Evolutionary conservation across 768 basidiomycete species (phyloP).

Genomic region (Dioszegia hungarica): DNA sequence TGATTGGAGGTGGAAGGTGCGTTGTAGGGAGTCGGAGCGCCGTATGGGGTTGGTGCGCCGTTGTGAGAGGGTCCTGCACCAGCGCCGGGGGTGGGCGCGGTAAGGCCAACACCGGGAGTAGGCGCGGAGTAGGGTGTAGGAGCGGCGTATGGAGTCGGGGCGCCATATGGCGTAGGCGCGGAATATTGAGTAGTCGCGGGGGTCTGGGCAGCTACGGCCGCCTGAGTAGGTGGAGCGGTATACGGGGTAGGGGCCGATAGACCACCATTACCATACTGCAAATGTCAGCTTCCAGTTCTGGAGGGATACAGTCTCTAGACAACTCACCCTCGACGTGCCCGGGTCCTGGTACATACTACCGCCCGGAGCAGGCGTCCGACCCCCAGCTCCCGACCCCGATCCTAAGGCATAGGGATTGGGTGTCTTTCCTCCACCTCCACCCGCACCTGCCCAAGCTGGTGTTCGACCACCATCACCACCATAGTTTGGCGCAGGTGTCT

Average conservation of each 20-base stretch:
- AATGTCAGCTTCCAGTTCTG: not conserved
- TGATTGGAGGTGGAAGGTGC: conserved; percentile 11
- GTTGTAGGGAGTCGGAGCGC: conserved; percentile 39
- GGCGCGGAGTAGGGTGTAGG: conserved; percentile 9
- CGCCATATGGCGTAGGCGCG: conserved; percentile 43
- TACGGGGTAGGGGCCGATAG: conserved; percentile 42
- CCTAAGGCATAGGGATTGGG: conserved; percentile 14
- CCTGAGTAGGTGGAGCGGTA: conserved; percentile 29
- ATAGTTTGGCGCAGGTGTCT: conserved; percentile 23
- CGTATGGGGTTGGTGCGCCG: conserved; percentile 44
- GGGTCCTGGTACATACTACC: conserved; percentile 13
- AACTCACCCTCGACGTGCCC: conserved; percentile 28
- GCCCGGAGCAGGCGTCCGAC: conserved; percentile 23
- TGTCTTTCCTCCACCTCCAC: conserved; percentile 13
- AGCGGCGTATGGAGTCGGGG: conserved; percentile 35
- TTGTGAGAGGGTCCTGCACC: conserved; percentile 48
- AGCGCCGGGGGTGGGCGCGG: conserved; percentile 52
- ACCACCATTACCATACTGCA: conserved; percentile 17
- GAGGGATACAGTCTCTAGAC: not conserved
- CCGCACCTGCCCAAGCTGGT: conserved; percentile 11
- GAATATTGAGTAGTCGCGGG: conserved; percentile 50
- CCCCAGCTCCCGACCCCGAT: conserved; percentile 11
- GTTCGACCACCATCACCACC: conserved; percentile 13
- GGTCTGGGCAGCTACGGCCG: not conserved
- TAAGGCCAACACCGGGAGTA: conserved; percentile 49